A percentile compares a stretch with the other conserved stretches of the same genome.
Evolutionary conservation across 495 filamentous ascomycete genomes (phyloP).

Genomic region (Endocarpon pusillum): DNA sequence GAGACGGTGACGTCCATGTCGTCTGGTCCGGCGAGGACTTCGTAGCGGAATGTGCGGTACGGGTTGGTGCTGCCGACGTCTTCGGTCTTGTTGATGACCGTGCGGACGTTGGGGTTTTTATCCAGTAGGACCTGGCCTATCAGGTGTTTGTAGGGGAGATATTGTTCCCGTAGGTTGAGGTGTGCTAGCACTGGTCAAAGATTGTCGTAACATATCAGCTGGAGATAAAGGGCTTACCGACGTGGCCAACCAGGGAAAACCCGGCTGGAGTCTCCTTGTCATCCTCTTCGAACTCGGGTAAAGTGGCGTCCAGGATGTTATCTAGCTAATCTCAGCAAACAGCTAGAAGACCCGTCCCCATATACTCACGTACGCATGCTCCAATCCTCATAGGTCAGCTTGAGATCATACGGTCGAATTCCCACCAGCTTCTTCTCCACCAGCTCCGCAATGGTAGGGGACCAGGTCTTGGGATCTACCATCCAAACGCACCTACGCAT

Average conservation of each 20-base stretch:
- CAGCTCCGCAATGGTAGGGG: constrained; percentile 45
- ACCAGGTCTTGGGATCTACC: constrained; percentile 60
- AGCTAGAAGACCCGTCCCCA: no score
- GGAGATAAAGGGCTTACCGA: constrained; percentile 36
- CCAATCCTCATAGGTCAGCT: constrained; percentile 75
- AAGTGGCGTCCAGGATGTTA: constrained; percentile 63
- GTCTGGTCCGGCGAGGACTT: constrained; percentile 65
- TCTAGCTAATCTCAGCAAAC: constrained; percentile 28
- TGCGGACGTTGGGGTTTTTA: constrained; percentile 64
- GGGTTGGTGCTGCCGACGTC: constrained; percentile 68
- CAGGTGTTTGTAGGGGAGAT: constrained; percentile 62
- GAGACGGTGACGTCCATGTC: constrained; percentile 64
- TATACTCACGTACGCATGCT: constrained; percentile 42
- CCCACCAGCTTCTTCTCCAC: constrained; percentile 45
- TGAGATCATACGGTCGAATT: constrained; percentile 55
- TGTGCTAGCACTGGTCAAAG: constrained; percentile 37
- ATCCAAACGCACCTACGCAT: constrained; percentile 10
- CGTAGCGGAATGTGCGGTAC: constrained; percentile 86
- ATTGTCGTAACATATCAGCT: not conserved
- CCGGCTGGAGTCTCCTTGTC: constrained; percentile 56
- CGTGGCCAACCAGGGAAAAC: constrained; percentile 75
- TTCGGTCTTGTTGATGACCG: constrained; percentile 92
- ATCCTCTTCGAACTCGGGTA: constrained; percentile 49
- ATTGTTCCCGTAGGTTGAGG: constrained; percentile 71
- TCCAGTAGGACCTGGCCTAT: constrained; percentile 73